Evolutionary conservation across 805 yeast species (phyloP).

Genomic region (Saccharomycopsis synnaedendra): DNA sequence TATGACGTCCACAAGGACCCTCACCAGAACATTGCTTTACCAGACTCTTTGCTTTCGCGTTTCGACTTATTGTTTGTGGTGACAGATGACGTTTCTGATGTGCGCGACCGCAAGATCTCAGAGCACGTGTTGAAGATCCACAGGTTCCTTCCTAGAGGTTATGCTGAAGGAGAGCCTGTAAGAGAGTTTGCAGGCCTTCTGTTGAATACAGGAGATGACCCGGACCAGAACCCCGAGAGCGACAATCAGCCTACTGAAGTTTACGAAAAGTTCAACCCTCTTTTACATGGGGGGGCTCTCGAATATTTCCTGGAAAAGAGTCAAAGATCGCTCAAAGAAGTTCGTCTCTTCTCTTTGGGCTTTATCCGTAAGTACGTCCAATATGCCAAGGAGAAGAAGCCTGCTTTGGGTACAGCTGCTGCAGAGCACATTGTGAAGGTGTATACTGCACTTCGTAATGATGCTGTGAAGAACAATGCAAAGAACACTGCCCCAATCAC

Average conservation of each 20-base stretch:
- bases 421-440: constrained; percentile 69
- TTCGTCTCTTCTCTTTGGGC: constrained; percentile 57
- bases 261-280: constrained; percentile 75
- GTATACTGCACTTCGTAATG: constrained; percentile 76
- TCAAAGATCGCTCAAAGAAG: constrained; percentile 24
- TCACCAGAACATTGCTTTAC: constrained; percentile 90
- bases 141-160: constrained; percentile 77
- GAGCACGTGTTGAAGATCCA: constrained; percentile 95
- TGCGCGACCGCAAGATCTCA: constrained; percentile 74
- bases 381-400: constrained; percentile 85
- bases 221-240: constrained; percentile 31
- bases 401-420: constrained; percentile 68
- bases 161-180: constrained; percentile 86
- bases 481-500: constrained; percentile 88
- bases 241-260: constrained; percentile 39
- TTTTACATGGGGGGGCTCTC: constrained; percentile 71
- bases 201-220: constrained; percentile 70
- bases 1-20: constrained; percentile 94
- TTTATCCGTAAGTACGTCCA: constrained; percentile 88
- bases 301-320: constrained; percentile 25
- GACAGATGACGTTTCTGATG: constrained; percentile 85
- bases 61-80: constrained; percentile 92
- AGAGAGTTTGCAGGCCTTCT: constrained; percentile 64
- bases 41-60: constrained; percentile 93
- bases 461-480: constrained; percentile 47